Conservation (phyloP, 164 flowering plant genomes). For the Vitis vinifera region DNA sequence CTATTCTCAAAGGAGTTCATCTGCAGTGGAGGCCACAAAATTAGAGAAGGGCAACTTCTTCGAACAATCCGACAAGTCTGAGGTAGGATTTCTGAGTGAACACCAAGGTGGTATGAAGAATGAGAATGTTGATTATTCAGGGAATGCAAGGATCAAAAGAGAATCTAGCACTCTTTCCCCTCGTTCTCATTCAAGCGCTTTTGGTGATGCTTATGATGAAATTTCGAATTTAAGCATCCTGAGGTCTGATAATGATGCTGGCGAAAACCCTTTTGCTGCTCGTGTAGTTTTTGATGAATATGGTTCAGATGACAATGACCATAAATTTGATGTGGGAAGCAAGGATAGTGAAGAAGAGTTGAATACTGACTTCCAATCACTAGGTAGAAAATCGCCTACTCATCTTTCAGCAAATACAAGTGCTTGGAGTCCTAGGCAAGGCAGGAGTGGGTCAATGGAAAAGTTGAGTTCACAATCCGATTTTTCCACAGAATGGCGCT, state of each 20-base stretch:
- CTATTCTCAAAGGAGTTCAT: constrained; percentile 30
- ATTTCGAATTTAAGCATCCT: constrained; percentile 12
- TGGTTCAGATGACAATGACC: constrained; percentile 49
- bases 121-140: constrained; percentile 25
- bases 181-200: constrained; percentile 28
- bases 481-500: constrained; percentile 13
- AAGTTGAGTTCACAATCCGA: constrained; percentile 16
- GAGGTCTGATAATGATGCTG: constrained; percentile 14
- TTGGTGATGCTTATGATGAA: constrained; percentile 23
- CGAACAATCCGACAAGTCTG: constrained; percentile 25
- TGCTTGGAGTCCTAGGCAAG: constrained; percentile 24
- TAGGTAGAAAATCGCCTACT: constrained; percentile 23
- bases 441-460: constrained; percentile 10
- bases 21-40: constrained; percentile 21
- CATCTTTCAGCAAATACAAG: constrained; percentile 16
- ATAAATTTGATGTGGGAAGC: constrained; percentile 23
- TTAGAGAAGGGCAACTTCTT: constrained; percentile 2
- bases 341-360: constrained; percentile 22
- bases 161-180: constrained; percentile 27
- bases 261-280: constrained; percentile 26
- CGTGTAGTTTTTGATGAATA: constrained; percentile 58
- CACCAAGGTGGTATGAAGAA: constrained; percentile 8
- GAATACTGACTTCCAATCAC: constrained; percentile 22
- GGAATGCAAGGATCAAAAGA: constrained; percentile 23
- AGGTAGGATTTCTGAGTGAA: constrained; percentile 15